Evolutionary conservation across 768 basidiomycete species (phyloP).

Genomic region (Austroboletus eburneus): DNA sequence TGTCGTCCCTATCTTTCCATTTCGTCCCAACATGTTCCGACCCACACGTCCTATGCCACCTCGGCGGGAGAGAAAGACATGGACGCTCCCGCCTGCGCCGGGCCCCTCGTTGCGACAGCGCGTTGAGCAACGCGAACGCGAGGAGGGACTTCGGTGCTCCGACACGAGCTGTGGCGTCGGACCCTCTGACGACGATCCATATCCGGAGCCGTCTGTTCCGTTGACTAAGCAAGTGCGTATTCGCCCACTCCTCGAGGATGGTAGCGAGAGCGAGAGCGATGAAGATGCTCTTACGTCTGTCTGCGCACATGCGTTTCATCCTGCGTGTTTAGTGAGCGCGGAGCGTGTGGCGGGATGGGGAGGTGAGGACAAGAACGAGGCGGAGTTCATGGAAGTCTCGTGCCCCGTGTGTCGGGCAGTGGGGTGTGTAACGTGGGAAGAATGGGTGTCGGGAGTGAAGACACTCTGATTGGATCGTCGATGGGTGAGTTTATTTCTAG

Average conservation of each 20-base stretch:
- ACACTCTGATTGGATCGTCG: slow-evolving; percentile 30
- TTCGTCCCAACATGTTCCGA: slow-evolving; percentile 21
- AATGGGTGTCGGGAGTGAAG: slow-evolving; percentile 53
- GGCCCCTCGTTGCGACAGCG: slow-evolving; percentile 70
- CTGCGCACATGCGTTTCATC: slow-evolving; percentile 69
- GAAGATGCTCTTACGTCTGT: slow-evolving; percentile 19
- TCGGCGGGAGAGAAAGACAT: slow-evolving; percentile 40
- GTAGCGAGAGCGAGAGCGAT: slow-evolving; percentile 14
- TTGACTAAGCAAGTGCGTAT: slow-evolving; percentile 24
- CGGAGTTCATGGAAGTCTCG: slow-evolving; percentile 55
- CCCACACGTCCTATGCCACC: slow-evolving; percentile 24
- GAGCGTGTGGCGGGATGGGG: slow-evolving; percentile 65
- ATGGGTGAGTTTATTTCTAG: background rate
- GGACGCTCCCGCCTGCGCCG: slow-evolving; percentile 60
- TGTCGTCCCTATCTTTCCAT: slow-evolving; percentile 8
- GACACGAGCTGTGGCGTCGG: slow-evolving; percentile 74
- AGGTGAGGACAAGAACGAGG: slow-evolving; percentile 38
- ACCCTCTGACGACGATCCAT: slow-evolving; percentile 69
- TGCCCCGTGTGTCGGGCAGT: slow-evolving; percentile 68
- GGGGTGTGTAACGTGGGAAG: slow-evolving; percentile 54
- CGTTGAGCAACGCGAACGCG: slow-evolving; percentile 68
- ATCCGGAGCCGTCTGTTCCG: slow-evolving; percentile 26
- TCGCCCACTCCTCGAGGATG: slow-evolving; percentile 5
- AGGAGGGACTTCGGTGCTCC: slow-evolving; percentile 66
- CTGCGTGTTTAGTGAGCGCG: slow-evolving; percentile 63